A percentile compares a stretch with the other conserved stretches of the same genome.
Conservation (phyloP, 2,329 filamentous ascomycete species). For the Didymella pinodella region DNA sequence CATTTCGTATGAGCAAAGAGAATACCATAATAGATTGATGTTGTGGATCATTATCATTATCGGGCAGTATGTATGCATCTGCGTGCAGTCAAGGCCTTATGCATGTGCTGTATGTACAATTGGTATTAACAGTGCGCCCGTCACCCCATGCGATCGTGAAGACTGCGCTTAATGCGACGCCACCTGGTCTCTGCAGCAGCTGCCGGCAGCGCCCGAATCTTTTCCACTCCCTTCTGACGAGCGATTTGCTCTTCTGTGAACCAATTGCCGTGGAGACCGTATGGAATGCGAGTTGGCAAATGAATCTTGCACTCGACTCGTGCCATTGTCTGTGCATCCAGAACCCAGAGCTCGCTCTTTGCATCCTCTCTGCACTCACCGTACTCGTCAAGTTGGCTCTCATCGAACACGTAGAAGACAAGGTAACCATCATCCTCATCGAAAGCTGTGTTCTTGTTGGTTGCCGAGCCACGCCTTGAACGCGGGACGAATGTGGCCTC, state of each 20-base stretch:
- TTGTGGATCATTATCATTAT: slow-evolving; percentile 16
- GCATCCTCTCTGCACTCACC: slow-evolving; percentile 55
- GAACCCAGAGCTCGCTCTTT: slow-evolving; percentile 71
- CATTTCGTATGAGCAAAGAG: neutral
- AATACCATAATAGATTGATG: neutral
- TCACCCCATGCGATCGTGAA: slow-evolving; percentile 27
- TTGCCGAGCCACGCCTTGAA: slow-evolving; percentile 16
- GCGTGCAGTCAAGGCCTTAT: neutral
- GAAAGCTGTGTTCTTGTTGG: slow-evolving; percentile 9
- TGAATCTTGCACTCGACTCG: slow-evolving; percentile 65
- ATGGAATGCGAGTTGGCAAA: slow-evolving; percentile 73
- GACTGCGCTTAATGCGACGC: slow-evolving; percentile 21
- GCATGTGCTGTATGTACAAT: slow-evolving; percentile 1
- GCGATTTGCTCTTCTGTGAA: slow-evolving; percentile 47
- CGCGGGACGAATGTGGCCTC: slow-evolving; percentile 70
- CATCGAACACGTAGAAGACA: slow-evolving; percentile 74
- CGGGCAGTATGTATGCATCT: neutral
- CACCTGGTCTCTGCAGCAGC: slow-evolving; percentile 16
- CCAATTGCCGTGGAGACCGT: slow-evolving; percentile 65
- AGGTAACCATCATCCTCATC: slow-evolving; percentile 72
- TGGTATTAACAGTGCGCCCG: neutral
- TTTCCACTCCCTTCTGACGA: slow-evolving; percentile 39
- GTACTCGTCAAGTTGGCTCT: slow-evolving; percentile 65
- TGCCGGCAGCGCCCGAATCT: slow-evolving; percentile 31
- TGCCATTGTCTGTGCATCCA: slow-evolving; percentile 70